Conservation (phyloP, 805 yeast species). For the Sugiyamaella boreocaroliniensis region DNA sequence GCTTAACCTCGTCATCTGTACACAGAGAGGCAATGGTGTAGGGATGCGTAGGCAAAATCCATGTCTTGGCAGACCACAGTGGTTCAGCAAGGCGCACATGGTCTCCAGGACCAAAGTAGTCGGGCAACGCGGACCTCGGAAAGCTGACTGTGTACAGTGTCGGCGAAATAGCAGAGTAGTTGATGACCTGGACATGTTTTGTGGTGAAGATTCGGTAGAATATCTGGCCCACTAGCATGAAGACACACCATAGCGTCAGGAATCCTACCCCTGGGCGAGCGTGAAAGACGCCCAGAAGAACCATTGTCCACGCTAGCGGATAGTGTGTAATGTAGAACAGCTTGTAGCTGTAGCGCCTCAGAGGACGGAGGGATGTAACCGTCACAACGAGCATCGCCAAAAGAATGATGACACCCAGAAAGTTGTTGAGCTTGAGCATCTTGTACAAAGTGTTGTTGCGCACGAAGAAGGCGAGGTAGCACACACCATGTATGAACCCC, state of each 20-base stretch:
- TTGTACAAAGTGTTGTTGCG: conserved; percentile 41
- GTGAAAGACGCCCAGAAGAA: conserved; percentile 63
- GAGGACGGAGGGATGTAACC: conserved; percentile 56
- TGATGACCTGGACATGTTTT: conserved; percentile 13
- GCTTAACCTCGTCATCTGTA: conserved; percentile 37
- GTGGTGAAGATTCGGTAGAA: conserved; percentile 39
- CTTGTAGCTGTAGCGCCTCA: conserved; percentile 56
- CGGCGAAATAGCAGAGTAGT: conserved; percentile 38
- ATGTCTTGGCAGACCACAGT: conserved; percentile 30
- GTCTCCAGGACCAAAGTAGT: conserved; percentile 41
- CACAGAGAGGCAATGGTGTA: conserved; percentile 47
- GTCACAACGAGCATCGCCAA: conserved; percentile 54
- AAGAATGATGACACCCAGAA: conserved; percentile 67
- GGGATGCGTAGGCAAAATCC: conserved; percentile 41
- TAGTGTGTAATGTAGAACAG: conserved; percentile 69
- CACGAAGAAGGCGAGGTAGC: conserved; percentile 47
- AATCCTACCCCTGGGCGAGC: conserved; percentile 69
- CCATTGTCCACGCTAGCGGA: conserved; percentile 66
- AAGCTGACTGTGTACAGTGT: conserved; percentile 43
- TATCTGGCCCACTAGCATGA: conserved; percentile 54
- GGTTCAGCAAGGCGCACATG: conserved; percentile 34
- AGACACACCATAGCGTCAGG: conserved; percentile 48
- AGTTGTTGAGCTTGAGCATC: conserved; percentile 46
- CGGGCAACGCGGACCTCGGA: conserved; percentile 39
- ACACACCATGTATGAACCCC: conserved; percentile 54